Evolutionary conservation across 441 rosid species (phyloP), one percentile per base, ranked within the genome.

Genomic region (Pelargonium myrrhifolium): DNA sequence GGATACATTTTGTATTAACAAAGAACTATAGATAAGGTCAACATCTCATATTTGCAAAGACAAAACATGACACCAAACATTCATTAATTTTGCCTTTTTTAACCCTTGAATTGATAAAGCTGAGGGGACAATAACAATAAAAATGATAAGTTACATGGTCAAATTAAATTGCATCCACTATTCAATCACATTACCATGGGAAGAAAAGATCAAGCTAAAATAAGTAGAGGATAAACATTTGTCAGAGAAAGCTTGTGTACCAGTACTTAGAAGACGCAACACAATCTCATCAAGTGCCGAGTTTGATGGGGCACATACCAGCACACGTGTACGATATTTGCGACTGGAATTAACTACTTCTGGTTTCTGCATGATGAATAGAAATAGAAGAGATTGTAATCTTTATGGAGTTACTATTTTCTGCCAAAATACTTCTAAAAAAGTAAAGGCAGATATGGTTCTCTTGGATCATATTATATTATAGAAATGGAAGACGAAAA

Each of bases 201-300:
- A n/a, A n/a, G 31, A 68, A 65, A 69, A 56, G 31, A 66, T 43
- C 66, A 60, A 76, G 61, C 62, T 39, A 21, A 65, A 35, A 20
- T 53, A 39, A 47, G 15, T 42, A 47, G 31, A 42, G 61, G 61
- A 20, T 18, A 56, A 9, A 35, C 37, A 65, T 26, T 31, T 73
- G 68, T 21, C n/a, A 9, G 20, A 68, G 62, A 71, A 70, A 68
- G 70, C 75, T 63, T 4, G 68, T 73, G 74, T 82, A 91, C 99
- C 97, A 18, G 85, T 71, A 71, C 78, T 84, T 51, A 93, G 77
- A 81, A 93, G 86, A 72, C 96, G 93, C 74, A 86, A 70, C 62
- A 93, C 90, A 76, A 91, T 93, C 85, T 93, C 99, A 81, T 93
- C 97, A 74, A 93, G 89, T n/a, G 97, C 99, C 61, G 99, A 93